Evolutionary conservation across 164 flowering plant genomes (phyloP), one percentile per base, ranked within the genome.

Genomic region (Brasenia schreberi): DNA sequence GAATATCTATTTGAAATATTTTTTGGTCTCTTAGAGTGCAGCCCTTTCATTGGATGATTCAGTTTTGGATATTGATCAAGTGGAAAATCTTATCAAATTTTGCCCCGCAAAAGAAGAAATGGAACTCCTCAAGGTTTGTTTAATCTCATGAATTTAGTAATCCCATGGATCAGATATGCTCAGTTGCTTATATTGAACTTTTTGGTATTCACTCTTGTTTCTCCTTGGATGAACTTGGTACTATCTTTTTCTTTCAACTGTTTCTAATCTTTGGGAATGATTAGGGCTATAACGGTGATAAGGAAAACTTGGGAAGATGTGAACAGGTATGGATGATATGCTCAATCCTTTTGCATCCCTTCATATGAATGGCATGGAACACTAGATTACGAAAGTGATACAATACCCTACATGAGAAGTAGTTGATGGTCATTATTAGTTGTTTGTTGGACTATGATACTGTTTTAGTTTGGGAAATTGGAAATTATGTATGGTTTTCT

Each of bases 51-150:
- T 94, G 87, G 98, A 94, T 79, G 96, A 86, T 56, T 83, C 96
- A 27, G 76, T 87, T 72, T 76, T 94, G 75, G 98, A 94, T 80
- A 89, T 78, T 77, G 98, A 94, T 82, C 95, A 89, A 73, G 96
- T 94, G 68, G 97, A 94, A 67, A 94, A 91, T 81, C 95, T 94
- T 62, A 87, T 91, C 64, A 94, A 94, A 65, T 87, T 87, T 69
- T 89, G 98, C 78, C 98, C 98, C 33, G 86, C 97, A 27, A 94
- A 94, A 76, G 98, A 89, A 73, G 98, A 94, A 77, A 94, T 94
- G 97, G 98, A 94, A 72, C 90, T 83, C 74, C 84, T 94, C 6
- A 94, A 87, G 97, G 98, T 91, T 69, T 73, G 68, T 60, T 60
- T 60, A 12, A 12, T 23, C 27, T 23, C 27, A 23, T 23, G 27